Conservation (phyloP, 331 rosid genomes). For the Malus hybrid region DNA sequence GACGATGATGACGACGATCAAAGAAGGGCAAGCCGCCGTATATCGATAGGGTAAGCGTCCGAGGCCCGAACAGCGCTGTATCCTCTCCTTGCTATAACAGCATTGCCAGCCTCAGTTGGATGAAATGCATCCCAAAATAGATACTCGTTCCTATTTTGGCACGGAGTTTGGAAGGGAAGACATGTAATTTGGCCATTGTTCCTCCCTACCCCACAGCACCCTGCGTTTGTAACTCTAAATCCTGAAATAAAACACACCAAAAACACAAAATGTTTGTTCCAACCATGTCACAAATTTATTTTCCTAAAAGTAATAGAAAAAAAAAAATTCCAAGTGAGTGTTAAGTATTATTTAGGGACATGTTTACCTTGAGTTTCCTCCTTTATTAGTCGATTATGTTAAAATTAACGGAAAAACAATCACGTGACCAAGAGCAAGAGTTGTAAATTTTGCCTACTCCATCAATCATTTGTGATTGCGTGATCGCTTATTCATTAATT, state of each 20-base stretch:
- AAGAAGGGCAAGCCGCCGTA: constrained; percentile 51
- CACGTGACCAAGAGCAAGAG: background rate
- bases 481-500: background rate
- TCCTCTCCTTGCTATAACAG: constrained; percentile 61
- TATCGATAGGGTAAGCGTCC: constrained; percentile 86
- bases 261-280: background rate
- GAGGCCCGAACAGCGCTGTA: constrained; percentile 69
- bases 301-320: background rate
- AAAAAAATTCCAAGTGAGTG: background rate
- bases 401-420: background rate
- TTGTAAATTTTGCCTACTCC: background rate
- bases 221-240: constrained; percentile 53
- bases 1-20: constrained; percentile 3
- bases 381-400: background rate
- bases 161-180: constrained; percentile 65
- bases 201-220: constrained; percentile 94
- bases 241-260: constrained; percentile 33
- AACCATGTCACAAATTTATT: background rate
- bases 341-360: background rate
- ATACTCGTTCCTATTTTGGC: constrained; percentile 48
- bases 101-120: constrained; percentile 76
- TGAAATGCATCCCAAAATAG: constrained; percentile 96
- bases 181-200: constrained; percentile 95
- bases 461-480: background rate
- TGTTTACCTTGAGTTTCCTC: background rate